Percentiles rank a stretch among this genome's conserved stretches.
phyloP scores from a whole-genome alignment of 306 rosid species.

The Elaeagnus macrophylla region DNA sequence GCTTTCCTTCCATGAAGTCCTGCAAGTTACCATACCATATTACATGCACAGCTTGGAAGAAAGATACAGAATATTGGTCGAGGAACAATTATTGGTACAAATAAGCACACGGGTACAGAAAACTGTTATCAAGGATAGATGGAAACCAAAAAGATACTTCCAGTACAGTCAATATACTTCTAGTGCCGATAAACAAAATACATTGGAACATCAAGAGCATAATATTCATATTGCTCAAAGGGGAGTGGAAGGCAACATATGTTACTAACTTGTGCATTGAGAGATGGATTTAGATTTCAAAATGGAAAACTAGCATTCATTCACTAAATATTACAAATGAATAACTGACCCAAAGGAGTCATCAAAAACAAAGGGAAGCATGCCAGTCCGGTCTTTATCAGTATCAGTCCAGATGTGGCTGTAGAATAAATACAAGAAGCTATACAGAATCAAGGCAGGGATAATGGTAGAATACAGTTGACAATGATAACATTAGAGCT shows the following conservation, averaged over 20 bases:
- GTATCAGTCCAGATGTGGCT: conserved; percentile 86
- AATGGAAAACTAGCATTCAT: no score
- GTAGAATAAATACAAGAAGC: conserved; percentile 21
- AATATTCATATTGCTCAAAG: conserved; percentile 44
- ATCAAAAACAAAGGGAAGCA: conserved; percentile 84
- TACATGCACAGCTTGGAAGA: neutral
- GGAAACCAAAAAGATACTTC: conserved; percentile 42
- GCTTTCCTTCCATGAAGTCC: conserved; percentile 47
- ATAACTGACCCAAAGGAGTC: conserved; percentile 66
- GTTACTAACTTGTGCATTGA: no score
- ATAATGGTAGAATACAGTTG: neutral
- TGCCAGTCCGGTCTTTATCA: conserved; percentile 66
- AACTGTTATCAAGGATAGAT: neutral
- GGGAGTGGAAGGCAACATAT: no score
- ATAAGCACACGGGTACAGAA: neutral
- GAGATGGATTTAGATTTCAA: no score
- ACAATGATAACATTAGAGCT: conserved; percentile 15
- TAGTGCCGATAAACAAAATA: conserved; percentile 41
- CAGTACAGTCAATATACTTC: conserved; percentile 42
- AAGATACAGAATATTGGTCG: neutral
- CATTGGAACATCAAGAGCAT: conserved; percentile 61
- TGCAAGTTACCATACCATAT: neutral
- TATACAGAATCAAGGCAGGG: conserved; percentile 15
- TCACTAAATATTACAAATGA: no score
- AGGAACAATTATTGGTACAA: neutral